A percentile compares a stretch with the other conserved stretches of the same genome.
Conservation (phyloP, 2,329 filamentous ascomycete genomes). For the Curvularia sp. region DNA sequence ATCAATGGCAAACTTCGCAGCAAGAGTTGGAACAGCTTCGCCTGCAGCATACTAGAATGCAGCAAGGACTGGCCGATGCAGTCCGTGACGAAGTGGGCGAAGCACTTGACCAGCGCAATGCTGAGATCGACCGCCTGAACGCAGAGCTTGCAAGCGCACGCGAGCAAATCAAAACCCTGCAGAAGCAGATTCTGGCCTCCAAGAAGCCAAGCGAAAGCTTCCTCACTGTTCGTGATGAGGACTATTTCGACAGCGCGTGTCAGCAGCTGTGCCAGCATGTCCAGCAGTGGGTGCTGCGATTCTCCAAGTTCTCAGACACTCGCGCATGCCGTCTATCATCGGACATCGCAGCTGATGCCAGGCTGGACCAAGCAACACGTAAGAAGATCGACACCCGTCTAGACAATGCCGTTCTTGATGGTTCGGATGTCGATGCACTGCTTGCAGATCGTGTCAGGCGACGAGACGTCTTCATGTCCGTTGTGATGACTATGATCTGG, state of each 20-base stretch:
- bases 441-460: constrained; percentile 86
- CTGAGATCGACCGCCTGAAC: constrained; percentile 79
- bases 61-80: constrained; percentile 67
- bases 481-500: constrained; percentile 99
- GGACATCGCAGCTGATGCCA: constrained; percentile 73
- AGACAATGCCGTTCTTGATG: constrained; percentile 93
- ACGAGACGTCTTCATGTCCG: constrained; percentile 96
- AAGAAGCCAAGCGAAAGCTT: constrained; percentile 71
- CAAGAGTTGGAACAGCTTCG: constrained; percentile 74
- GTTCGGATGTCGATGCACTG: constrained; percentile 88
- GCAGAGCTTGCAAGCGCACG: constrained; percentile 76
- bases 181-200: constrained; percentile 65
- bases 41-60: constrained; percentile 67
- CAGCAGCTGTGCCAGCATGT: constrained; percentile 95
- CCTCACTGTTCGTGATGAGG: constrained; percentile 82
- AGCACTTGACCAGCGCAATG: constrained; percentile 80
- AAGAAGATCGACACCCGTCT: constrained; percentile 93
- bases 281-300: constrained; percentile 96
- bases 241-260: constrained; percentile 93
- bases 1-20: constrained; percentile 65
- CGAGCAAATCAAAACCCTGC: constrained; percentile 65
- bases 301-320: constrained; percentile 97
- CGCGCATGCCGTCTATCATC: constrained; percentile 81
- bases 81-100: constrained; percentile 67
- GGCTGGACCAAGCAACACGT: constrained; percentile 43